Evolutionary conservation across 129 eudicot species (phyloP), one percentile per base, ranked within the genome.

Genomic region (Silybum marianum): DNA sequence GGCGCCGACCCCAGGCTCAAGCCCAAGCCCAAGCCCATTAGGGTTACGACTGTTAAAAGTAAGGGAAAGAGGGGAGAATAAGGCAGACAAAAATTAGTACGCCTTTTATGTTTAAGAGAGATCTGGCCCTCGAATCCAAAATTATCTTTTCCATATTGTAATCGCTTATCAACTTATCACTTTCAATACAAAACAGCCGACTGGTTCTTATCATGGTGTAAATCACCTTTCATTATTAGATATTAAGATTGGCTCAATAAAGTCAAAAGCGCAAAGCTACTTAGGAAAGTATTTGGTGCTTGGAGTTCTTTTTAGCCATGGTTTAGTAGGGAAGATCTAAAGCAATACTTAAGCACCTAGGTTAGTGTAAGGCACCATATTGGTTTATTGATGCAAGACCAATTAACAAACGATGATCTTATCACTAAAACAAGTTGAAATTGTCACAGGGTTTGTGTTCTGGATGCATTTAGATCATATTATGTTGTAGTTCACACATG

Each of bases 381-480:
- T 39, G 44, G 42, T 40, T 78, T 68, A 26, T 78, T 67, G 21
- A 19, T n/a, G 24, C 13, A 78, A 78, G 82, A 42, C 67, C n/a
- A n/a, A 5, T 78, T 68, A 67, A 78, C 34, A 60, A 65, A 63
- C 70, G 21, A 60, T 30, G 28, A 16, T 19, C 73, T 65, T 77
- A 22, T 8, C 13, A 13, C 1, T 67, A 18, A 69, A 21, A 2
- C 16, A 14, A 6, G 81, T 24, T 65, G 63, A 38, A 39, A n/a
- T 63, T 28, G 30, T 65, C 19, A 40, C 66, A 42, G 30, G 48
- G 16, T 78, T 30, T 69, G 81, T 67, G 66, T 42, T 39, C n/a
- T 78, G 14, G 75, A 72, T 11, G 44, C 68, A 40, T 40, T 78
- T 39, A 18, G 48, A 54, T 73, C 66, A 44, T 42, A 18, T 46